Conservation (phyloP, 495 filamentous ascomycete genomes). For the Glarea lozoyensis region DNA sequence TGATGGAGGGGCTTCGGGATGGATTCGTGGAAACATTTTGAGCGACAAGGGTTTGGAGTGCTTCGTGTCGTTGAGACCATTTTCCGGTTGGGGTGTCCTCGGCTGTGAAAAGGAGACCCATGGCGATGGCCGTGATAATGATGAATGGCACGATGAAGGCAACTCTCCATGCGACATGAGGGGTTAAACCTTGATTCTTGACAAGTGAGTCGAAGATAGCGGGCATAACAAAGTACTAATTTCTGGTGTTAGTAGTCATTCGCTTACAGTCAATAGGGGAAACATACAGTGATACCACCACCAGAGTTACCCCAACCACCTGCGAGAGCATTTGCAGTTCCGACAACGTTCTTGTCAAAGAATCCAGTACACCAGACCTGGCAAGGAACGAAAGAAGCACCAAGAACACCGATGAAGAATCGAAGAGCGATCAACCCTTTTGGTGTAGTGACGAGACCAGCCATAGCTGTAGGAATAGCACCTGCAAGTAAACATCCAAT, state of each 20-base stretch:
- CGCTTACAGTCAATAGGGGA: neutral
- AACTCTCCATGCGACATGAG: conserved; percentile 74
- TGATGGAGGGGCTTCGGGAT: conserved; percentile 22
- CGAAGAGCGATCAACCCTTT: conserved; percentile 69
- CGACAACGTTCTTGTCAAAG: conserved; percentile 93
- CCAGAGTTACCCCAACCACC: conserved; percentile 86
- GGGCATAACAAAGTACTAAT: conserved; percentile 81
- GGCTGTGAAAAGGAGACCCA: conserved; percentile 62
- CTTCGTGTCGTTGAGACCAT: conserved; percentile 63
- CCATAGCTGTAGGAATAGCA: conserved; percentile 73
- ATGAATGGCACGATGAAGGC: conserved; percentile 78
- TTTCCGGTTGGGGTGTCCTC: conserved; percentile 79
- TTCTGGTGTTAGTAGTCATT: neutral
- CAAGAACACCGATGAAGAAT: conserved; percentile 91
- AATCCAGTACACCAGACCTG: conserved; percentile 95
- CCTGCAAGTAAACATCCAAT: conserved; percentile 67
- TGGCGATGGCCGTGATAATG: conserved; percentile 54
- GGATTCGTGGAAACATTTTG: conserved; percentile 22
- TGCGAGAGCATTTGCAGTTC: conserved; percentile 80
- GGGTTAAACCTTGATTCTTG: conserved; percentile 38
- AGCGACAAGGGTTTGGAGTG: conserved; percentile 29
- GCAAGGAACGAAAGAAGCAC: conserved; percentile 86
- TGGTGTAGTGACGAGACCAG: conserved; percentile 61
- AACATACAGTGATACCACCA: conserved; percentile 63
- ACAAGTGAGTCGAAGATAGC: conserved; percentile 82